Evolutionary conservation across 257 asterid species (phyloP).

Genomic region (Lycium barbarum): DNA sequence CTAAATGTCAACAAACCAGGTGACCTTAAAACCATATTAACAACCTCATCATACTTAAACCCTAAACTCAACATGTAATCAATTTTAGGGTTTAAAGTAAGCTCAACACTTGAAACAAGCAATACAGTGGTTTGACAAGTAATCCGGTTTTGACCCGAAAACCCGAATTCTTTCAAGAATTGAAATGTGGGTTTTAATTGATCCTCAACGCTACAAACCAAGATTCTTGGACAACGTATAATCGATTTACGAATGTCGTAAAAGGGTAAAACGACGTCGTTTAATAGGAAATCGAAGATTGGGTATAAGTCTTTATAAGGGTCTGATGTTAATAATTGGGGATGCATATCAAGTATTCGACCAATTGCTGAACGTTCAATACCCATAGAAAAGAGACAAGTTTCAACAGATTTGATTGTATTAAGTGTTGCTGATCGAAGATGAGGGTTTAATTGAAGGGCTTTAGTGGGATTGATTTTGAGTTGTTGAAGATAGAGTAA

Average conservation of each 20-base stretch:
- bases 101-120: slow-evolving; percentile 78
- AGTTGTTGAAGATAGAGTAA: slow-evolving; percentile 61
- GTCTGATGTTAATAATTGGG: slow-evolving; percentile 74
- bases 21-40: slow-evolving; percentile 76
- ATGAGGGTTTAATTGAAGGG: slow-evolving; percentile 68
- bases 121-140: slow-evolving; percentile 70
- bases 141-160: slow-evolving; percentile 55
- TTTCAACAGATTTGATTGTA: slow-evolving; percentile 57
- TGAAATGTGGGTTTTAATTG: slow-evolving; percentile 70
- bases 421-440: slow-evolving; percentile 71
- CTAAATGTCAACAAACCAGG: slow-evolving; percentile 90
- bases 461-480: slow-evolving; percentile 60
- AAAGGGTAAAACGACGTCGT: slow-evolving; percentile 62
- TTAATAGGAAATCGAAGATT: slow-evolving; percentile 62
- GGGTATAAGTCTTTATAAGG: slow-evolving; percentile 71
- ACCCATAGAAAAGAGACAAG: slow-evolving; percentile 80
- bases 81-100: slow-evolving; percentile 68
- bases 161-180: slow-evolving; percentile 67
- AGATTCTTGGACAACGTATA: slow-evolving; percentile 71
- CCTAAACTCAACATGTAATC: slow-evolving; percentile 67
- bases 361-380: slow-evolving; percentile 61
- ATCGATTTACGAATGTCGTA: slow-evolving; percentile 59
- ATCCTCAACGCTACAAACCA: slow-evolving; percentile 54
- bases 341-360: slow-evolving; percentile 86
- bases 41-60: slow-evolving; percentile 59